These are phyloP conservation scores for Aureobasidium subglaciale DNA, from an alignment of 2,329 filamentous ascomycete genomes.

Conservation along the genomic window DNA sequence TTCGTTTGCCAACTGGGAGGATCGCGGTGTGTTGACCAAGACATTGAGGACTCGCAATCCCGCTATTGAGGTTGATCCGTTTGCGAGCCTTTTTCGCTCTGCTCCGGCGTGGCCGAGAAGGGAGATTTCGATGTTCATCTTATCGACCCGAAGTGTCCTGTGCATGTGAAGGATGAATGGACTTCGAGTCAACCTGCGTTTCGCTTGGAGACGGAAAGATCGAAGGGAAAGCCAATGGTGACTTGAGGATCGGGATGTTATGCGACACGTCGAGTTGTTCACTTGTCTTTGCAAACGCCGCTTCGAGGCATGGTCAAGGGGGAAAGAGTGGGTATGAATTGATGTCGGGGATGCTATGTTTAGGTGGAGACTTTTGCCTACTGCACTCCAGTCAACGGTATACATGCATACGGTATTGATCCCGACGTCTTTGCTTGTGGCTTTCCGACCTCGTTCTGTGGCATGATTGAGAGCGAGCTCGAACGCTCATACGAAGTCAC, in stretches of 20 bases:
- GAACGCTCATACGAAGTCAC: neutral
- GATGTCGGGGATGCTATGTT: neutral
- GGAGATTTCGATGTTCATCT: constrained; percentile 1
- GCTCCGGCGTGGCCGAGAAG: neutral
- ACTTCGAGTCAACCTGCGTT: too few species aligned
- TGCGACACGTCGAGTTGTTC: too few species aligned
- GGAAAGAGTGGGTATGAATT: neutral
- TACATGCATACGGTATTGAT: neutral
- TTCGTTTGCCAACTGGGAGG: neutral
- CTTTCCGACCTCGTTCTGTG: neutral
- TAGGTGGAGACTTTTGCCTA: neutral
- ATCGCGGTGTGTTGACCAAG: neutral
- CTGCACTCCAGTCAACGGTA: neutral
- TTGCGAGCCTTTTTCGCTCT: neutral
- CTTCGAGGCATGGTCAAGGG: neutral
- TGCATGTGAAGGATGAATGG: neutral
- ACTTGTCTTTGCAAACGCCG: too few species aligned
- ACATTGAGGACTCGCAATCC: neutral
- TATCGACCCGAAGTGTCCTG: neutral
- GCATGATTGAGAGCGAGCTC: neutral
- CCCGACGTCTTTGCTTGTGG: neutral
- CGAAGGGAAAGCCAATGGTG: too few species aligned
- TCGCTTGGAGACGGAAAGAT: too few species aligned
- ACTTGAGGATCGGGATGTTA: neutral
- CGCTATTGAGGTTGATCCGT: too few species aligned